Evolutionary conservation across 2,329 filamentous ascomycete species (phyloP).

Genomic region (Hypoxylon sp.): DNA sequence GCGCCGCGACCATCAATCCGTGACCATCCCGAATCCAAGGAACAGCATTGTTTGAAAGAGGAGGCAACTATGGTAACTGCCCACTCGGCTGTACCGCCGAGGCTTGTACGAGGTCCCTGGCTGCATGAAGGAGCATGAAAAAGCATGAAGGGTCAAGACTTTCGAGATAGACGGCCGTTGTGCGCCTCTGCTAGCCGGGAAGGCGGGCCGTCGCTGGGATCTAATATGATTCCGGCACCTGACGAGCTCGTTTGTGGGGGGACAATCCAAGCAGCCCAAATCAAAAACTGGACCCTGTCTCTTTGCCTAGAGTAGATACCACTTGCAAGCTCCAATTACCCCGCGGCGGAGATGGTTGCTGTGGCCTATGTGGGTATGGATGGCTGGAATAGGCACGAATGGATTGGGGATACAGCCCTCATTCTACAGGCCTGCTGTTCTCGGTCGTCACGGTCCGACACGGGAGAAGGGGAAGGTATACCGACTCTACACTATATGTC

Average conservation of each 20-base stretch:
- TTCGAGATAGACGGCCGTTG: conserved; percentile 13
- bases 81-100: conserved; percentile 47
- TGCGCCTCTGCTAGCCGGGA: conserved; percentile 40
- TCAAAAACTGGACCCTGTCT: conserved; percentile 38
- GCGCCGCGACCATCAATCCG: conserved; percentile 41
- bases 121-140: conserved; percentile 23
- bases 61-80: conserved; percentile 43
- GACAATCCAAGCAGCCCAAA: conserved; percentile 31
- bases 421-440: conserved; percentile 50
- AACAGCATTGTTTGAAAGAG: conserved; percentile 37
- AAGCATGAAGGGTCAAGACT: background rate
- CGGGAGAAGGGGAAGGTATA: conserved; percentile 57
- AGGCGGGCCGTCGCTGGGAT: conserved; percentile 50
- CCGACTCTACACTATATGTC: conserved; percentile 34
- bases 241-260: conserved; percentile 46
- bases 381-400: conserved; percentile 39
- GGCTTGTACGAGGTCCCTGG: conserved; percentile 40
- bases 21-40: conserved; percentile 47
- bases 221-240: conserved; percentile 47
- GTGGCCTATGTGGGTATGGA: conserved; percentile 42
- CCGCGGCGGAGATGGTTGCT: conserved; percentile 51
- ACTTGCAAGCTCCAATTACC: conserved; percentile 49
- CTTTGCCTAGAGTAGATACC: conserved; percentile 12
- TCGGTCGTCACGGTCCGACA: conserved; percentile 67
- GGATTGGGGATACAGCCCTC: conserved; percentile 47